phyloP scores from a whole-genome alignment of 176 grass and related monocot genomes.

The Eragrostis nindensis region DNA sequence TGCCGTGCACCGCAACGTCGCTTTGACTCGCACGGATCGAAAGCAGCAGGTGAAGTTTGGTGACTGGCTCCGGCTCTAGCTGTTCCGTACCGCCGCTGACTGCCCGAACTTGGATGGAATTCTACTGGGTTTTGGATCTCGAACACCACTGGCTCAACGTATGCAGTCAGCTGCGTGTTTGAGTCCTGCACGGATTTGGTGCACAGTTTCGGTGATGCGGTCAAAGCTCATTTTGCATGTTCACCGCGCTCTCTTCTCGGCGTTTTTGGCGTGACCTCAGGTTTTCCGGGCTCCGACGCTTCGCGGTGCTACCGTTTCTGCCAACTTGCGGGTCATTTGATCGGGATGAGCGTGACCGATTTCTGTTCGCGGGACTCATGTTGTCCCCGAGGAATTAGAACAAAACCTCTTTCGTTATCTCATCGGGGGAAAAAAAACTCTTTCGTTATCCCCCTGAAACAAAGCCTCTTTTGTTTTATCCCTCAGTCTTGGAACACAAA shows the following conservation, averaged over 20 bases:
- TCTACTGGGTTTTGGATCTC: background rate
- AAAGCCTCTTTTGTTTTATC: too few relatives aligned
- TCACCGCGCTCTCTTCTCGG: background rate
- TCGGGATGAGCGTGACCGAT: background rate
- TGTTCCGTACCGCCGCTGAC: background rate
- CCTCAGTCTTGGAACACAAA: background rate
- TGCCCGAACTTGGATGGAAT: background rate
- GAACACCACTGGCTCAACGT: background rate
- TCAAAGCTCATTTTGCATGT: background rate
- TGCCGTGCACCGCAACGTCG: background rate
- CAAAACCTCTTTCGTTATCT: background rate
- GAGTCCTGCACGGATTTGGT: background rate
- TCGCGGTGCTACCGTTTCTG: background rate
- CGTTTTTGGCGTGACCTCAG: conserved; percentile 28
- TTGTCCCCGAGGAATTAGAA: background rate
- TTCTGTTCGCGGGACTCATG: background rate
- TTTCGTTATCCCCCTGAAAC: background rate
- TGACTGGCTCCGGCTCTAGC: background rate
- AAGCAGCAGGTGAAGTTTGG: background rate
- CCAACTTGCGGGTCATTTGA: background rate
- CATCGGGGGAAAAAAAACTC: background rate
- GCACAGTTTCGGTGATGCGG: background rate
- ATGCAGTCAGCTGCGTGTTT: background rate
- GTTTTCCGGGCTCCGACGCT: background rate
- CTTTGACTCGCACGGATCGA: background rate